Evolutionary conservation across 2,329 filamentous ascomycete species (phyloP).

Genomic region (Cytospora piceae): DNA sequence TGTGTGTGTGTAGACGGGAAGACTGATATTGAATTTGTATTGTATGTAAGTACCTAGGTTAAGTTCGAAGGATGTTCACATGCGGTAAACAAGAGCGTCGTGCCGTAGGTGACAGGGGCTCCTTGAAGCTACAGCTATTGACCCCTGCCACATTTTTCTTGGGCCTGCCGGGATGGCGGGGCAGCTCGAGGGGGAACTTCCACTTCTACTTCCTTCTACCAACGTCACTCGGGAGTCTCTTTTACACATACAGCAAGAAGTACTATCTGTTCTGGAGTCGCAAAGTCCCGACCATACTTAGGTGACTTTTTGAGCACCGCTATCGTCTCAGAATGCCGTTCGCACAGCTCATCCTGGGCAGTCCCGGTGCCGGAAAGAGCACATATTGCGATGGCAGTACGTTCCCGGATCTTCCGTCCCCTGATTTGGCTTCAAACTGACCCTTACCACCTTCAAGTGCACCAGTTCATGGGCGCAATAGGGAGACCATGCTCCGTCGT

Average conservation of each 20-base stretch:
- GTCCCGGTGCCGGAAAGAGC: slow-evolving; percentile 92
- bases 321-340: slow-evolving; percentile 55
- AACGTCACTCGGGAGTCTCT: slow-evolving; percentile 13
- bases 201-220: slow-evolving; percentile 8
- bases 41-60: background rate
- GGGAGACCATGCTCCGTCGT: slow-evolving; percentile 93
- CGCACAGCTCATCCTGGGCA: slow-evolving; percentile 85
- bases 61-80: slow-evolving; percentile 23
- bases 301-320: slow-evolving; percentile 3
- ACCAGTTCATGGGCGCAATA: slow-evolving; percentile 96
- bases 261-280: background rate
- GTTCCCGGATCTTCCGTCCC: slow-evolving; percentile 34
- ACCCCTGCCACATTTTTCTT: slow-evolving; percentile 28
- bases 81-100: slow-evolving; percentile 13
- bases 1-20: background rate
- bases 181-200: slow-evolving; percentile 10
- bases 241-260: background rate
- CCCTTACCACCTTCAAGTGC: slow-evolving; percentile 58
- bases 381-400: slow-evolving; percentile 95
- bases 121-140: slow-evolving; percentile 18
- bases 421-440: slow-evolving; percentile 13
- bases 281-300: background rate
- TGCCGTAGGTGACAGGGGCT: slow-evolving; percentile 22
- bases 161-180: slow-evolving; percentile 14
- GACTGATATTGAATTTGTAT: background rate